These are phyloP conservation scores for Saitozyma sp. DNA, from an alignment of 768 basidiomycete species.

Conservation along the genomic window DNA sequence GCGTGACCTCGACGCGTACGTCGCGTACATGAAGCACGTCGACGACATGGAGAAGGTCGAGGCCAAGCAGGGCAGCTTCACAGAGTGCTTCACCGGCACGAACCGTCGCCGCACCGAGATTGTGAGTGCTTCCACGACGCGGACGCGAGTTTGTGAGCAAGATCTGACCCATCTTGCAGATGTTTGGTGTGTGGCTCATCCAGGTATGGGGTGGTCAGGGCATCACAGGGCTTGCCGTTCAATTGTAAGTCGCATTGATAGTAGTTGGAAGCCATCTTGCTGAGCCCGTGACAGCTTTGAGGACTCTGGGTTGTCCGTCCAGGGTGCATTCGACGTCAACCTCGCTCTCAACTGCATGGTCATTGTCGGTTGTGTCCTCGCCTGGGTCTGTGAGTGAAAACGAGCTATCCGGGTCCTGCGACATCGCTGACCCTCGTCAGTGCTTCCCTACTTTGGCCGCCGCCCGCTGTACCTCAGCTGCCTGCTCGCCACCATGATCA, in stretches of 20 bases:
- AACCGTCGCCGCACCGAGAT: constrained; percentile 39
- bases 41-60: constrained; percentile 46
- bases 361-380: constrained; percentile 14
- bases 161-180: background rate
- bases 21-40: constrained; percentile 52
- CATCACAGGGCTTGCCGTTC: constrained; percentile 14
- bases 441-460: constrained; percentile 16
- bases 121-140: constrained; percentile 9
- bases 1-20: constrained; percentile 28
- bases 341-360: constrained; percentile 19
- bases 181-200: constrained; percentile 15
- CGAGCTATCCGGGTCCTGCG: background rate
- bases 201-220: constrained; percentile 11
- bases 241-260: constrained; percentile 1
- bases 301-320: constrained; percentile 4
- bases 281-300: background rate
- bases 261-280: background rate
- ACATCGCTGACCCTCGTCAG: constrained; percentile 1
- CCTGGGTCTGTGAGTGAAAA: background rate
- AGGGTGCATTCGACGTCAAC: constrained; percentile 21
- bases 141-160: background rate
- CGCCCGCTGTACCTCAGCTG: constrained; percentile 21
- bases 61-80: constrained; percentile 9
- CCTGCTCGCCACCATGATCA: constrained; percentile 8
- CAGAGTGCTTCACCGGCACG: constrained; percentile 33